phyloP scores from a whole-genome alignment of 805 yeast genomes.

The Saturnispora kantuleensis region DNA sequence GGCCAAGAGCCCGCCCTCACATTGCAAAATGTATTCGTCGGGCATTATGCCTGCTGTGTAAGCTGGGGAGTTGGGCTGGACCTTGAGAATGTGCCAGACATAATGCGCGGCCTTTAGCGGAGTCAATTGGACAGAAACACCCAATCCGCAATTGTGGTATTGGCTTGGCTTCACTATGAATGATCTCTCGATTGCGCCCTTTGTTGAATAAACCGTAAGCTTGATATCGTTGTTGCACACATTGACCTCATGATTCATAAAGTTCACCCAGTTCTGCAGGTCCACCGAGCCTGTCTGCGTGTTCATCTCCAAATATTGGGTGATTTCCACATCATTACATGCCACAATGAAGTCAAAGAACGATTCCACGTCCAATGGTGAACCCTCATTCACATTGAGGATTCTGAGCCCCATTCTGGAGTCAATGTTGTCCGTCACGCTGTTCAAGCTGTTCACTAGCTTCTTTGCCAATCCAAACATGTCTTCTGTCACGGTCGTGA shows the following conservation, averaged over 20 bases:
- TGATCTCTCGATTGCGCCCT: constrained; percentile 58
- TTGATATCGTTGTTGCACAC: constrained; percentile 27
- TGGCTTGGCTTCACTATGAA: constrained; percentile 15
- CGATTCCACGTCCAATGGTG: constrained; percentile 52
- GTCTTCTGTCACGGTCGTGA: background rate
- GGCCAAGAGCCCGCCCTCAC: constrained; percentile 55
- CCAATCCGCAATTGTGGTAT: constrained; percentile 31
- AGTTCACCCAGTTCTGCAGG: constrained; percentile 18
- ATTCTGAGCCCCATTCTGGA: constrained; percentile 46
- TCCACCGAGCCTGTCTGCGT: constrained; percentile 14
- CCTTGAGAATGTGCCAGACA: constrained; percentile 77
- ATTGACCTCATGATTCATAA: constrained; percentile 21
- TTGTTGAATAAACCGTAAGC: constrained; percentile 75
- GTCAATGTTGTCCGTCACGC: constrained; percentile 17
- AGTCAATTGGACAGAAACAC: constrained; percentile 66
- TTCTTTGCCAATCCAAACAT: constrained; percentile 61
- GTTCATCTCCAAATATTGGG: constrained; percentile 20
- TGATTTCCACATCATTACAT: constrained; percentile 47
- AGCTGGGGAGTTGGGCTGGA: constrained; percentile 73
- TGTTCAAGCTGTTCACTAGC: constrained; percentile 33
- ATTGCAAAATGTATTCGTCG: constrained; percentile 82
- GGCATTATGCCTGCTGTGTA: constrained; percentile 74
- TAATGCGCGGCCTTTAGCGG: constrained; percentile 66
- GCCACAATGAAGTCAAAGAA: constrained; percentile 86
- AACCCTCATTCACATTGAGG: constrained; percentile 35